Evolutionary conservation across 2,329 filamentous ascomycete species (phyloP), one percentile per base, ranked within the genome.

Genomic region (Fusarium compactum): DNA sequence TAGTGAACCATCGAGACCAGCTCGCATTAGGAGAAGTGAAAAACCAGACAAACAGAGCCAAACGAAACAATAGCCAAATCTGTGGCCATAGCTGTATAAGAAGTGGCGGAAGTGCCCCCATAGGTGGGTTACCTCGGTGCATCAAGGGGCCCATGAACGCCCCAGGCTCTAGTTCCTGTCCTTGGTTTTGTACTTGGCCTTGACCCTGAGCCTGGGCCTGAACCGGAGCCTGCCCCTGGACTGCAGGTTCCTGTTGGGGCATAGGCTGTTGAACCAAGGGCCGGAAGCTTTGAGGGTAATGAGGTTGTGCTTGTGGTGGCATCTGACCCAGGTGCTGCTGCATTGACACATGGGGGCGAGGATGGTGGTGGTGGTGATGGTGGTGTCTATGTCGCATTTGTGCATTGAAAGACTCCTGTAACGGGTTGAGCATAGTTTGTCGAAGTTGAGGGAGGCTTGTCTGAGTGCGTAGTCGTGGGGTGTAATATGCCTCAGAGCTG

Each of bases 21-120:
- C 84, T 89, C 4, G 85, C 82, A 46, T 84, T 83, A 1, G 86
- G 85, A 12, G 85, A 84, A 1, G 89, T 90, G 65, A 91, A 90
- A 78, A 89, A 88, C 87, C 88, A 91, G 15, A 91, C 84, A 75
- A 91, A 90, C 8, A 87, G 78, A 14, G 83, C 81, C 11, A 91
- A 78, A 10, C 89, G 85, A 38, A 88, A 79, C 2, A 90, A 70
- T 54, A 91, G 82, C 89, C 89, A 91, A 29, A 91, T 75, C 55
- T 90, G 85, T n/a, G 87, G 87, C 82, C 86, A 87, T n/a, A 88
- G 57, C 18, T 78, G 76, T 56, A 80, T 65, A 8, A 82, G 56
- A 15, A 81, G 45, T 24, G 77, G 77, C 6, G 78, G 78, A 10
- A 81, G 43, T 10, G 75, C 80, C 20, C 68, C 77, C 25, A 69